Conservation (phyloP, 2,329 filamentous ascomycete species). For the Colletotrichum somersetense region DNA sequence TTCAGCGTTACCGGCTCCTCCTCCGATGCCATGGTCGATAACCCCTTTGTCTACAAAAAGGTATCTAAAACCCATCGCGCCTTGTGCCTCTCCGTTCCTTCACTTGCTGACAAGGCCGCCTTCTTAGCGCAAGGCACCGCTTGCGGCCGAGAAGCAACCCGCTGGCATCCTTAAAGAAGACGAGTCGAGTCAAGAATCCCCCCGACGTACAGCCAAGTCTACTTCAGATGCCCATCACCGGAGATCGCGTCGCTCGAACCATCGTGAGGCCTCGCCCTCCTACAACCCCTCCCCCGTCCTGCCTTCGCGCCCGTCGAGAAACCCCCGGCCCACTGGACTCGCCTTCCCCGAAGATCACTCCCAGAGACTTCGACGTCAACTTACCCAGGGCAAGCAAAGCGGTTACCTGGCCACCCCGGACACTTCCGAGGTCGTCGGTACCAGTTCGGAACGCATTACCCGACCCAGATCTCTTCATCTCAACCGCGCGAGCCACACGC, state of each 20-base stretch:
- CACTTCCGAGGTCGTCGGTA: constrained; percentile 60
- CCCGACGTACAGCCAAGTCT: constrained; percentile 45
- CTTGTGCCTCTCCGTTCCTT: not conserved
- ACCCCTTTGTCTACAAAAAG: constrained; percentile 29
- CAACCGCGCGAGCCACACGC: constrained; percentile 59
- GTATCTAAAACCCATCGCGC: not conserved
- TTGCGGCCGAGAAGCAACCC: constrained; percentile 27
- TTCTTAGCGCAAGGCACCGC: constrained; percentile 34
- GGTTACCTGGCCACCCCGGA: constrained; percentile 69
- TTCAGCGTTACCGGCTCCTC: constrained; percentile 74
- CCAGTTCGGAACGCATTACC: constrained; percentile 51
- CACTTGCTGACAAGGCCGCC: not conserved
- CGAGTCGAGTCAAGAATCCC: constrained; percentile 47
- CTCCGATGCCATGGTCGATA: constrained; percentile 24
- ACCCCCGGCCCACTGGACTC: constrained; percentile 28
- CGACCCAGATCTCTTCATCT: constrained; percentile 57
- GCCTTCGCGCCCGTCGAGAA: constrained; percentile 41
- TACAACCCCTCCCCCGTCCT: constrained; percentile 48
- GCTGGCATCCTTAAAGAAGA: constrained; percentile 45
- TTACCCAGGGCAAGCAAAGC: constrained; percentile 48
- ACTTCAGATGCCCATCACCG: constrained; percentile 48
- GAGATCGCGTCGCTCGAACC: constrained; percentile 50
- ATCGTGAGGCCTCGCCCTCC: constrained; percentile 52
- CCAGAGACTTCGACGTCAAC: constrained; percentile 56
- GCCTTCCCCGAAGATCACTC: constrained; percentile 49